Percentiles rank a stretch among this genome's conserved stretches.
These are phyloP conservation scores for Allantophomopsis cytisporea DNA, from an alignment of 2,329 filamentous ascomycete genomes.

Conservation along the genomic window DNA sequence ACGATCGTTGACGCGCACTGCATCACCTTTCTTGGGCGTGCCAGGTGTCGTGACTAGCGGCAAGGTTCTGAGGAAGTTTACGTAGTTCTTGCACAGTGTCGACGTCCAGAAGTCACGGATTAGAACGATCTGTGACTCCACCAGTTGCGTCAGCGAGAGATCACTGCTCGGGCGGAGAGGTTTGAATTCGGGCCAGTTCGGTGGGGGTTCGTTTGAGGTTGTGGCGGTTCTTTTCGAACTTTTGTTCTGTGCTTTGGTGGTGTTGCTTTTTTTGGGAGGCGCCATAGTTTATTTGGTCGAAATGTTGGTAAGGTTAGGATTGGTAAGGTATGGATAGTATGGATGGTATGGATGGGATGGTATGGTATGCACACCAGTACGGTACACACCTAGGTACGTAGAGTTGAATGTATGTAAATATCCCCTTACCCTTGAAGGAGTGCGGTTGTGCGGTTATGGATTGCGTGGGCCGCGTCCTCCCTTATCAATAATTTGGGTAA, in stretches of 20 bases:
- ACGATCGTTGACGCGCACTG: constrained; percentile 74
- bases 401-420: too few species aligned
- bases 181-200: constrained; percentile 47
- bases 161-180: constrained; percentile 40
- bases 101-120: constrained; percentile 48
- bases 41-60: constrained; percentile 51
- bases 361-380: too few species aligned
- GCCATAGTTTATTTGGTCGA: neutral
- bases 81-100: constrained; percentile 48
- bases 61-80: constrained; percentile 43
- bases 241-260: neutral
- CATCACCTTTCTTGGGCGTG: constrained; percentile 52
- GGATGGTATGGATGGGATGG: too few species aligned
- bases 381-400: too few species aligned
- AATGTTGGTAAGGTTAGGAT: too few species aligned
- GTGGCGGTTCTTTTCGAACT: neutral
- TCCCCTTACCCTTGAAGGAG: too few species aligned
- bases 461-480: too few species aligned
- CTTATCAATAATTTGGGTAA: too few species aligned
- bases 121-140: constrained; percentile 48
- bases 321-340: too few species aligned
- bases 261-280: neutral
- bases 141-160: constrained; percentile 35
- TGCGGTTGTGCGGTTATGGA: too few species aligned
- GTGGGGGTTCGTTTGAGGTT: constrained; percentile 10